A percentile compares a stretch with the other conserved stretches of the same genome.
Conservation (phyloP, 257 asterid genomes). For the Solanum pimpinellifolium region DNA sequence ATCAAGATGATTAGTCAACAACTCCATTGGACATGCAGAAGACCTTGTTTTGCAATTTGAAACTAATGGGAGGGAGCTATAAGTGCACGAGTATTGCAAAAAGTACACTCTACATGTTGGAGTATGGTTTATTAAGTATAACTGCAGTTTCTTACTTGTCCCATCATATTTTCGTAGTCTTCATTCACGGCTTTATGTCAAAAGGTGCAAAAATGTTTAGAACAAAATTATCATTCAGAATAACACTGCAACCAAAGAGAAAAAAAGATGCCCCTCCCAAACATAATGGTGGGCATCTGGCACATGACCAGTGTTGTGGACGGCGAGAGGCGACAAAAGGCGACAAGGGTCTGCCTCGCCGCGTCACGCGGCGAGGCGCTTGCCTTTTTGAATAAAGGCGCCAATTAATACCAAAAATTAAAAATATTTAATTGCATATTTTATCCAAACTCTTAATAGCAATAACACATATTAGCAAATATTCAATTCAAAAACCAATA, state of each 20-base stretch:
- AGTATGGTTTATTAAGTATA: neutral
- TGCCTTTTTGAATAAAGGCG: no score
- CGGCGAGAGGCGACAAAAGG: no score
- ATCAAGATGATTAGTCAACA: neutral
- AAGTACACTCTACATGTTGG: neutral
- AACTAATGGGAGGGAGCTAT: neutral
- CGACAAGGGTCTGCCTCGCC: no score
- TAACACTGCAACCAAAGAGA: neutral
- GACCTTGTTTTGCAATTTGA: neutral
- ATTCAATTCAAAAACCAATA: no score
- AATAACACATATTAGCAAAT: no score
- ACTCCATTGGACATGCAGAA: neutral
- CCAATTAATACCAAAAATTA: no score
- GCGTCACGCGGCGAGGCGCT: no score
- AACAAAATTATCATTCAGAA: neutral
- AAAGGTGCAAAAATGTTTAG: neutral
- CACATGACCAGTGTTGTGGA: neutral
- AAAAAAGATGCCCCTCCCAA: neutral
- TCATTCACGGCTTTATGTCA: neutral
- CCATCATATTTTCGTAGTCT: neutral
- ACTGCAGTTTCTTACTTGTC: neutral
- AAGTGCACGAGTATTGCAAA: neutral
- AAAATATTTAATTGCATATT: no score
- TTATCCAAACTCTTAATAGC: no score
- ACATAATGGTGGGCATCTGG: neutral